Base-by-base conservation (phyloP, 768 basidiomycete species). In the Hemileccinum rubropunctum region DNA sequence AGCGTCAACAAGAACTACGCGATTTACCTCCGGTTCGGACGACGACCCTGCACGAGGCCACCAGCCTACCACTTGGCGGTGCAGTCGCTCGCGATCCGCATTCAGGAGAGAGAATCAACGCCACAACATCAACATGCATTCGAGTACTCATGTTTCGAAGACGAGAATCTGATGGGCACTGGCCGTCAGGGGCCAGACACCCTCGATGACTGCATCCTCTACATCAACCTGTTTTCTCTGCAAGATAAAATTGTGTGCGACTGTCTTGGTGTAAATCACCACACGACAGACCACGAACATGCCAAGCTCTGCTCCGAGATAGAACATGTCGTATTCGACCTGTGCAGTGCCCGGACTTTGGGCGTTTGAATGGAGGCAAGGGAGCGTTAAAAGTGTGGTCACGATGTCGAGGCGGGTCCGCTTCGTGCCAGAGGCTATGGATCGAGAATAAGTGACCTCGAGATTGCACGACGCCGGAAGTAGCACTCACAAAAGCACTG, bases 101-200 rank as follows among this genome's bases (percentile, higher is more conserved):
- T 27, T 14, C 13, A 20, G 27, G 9, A 13, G 15, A 37, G 32
- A 47, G 34, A 47, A 47, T 36, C 48, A 37, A 20, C 6, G 20
- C 21, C 26, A 26, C 32, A 50, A 23, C 6, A 30, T 30, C 9
- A 12, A 30, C 28, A 30, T 30, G 28, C 28, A 30, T 30, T 30
- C 28, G 28, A 30, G 28, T 33, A 39, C 39, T 52, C 58, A 51
- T 45, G 51, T 18, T 39, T 53, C 50, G 42, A 70, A 68, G 43
- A 69, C 57, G 28, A 66, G 59, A 43, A 68, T 66, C 54, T 68
- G 65, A 46, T 68, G 67, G 15, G 56, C 67, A 17, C 45, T 45
- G 41, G 65, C 65, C 20, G 58, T 62, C 1, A 68, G 46, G 13
- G 65, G 61, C 67, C 69, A 71, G 23, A 67, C 55, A 17, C 53